These are phyloP conservation scores for Lunularia cruciata DNA, from an alignment of 225 moss, liverwort and hornwort genomes.

Conservation along the genomic window DNA sequence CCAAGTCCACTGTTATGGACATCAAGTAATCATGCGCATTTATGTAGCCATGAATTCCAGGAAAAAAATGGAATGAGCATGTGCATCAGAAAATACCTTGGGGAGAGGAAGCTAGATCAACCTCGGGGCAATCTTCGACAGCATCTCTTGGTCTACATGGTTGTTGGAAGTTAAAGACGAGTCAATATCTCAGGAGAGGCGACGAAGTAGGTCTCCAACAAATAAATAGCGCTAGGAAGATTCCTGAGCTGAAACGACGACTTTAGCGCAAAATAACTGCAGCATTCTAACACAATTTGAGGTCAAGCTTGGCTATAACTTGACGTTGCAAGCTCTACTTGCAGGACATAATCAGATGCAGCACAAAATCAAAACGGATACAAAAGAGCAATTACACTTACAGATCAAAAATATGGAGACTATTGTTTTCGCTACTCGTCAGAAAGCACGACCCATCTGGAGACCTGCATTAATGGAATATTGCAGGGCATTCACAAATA, in stretches of 20 bases:
- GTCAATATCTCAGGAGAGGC: background rate
- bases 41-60: too few relatives aligned
- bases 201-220: too few relatives aligned
- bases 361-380: background rate
- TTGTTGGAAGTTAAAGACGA: background rate
- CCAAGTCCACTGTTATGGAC: too few relatives aligned
- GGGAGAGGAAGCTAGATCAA: conserved; percentile 36
- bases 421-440: conserved; percentile 90
- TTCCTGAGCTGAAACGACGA: too few relatives aligned
- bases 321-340: background rate
- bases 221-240: too few relatives aligned
- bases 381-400: conserved; percentile 32
- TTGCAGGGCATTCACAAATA: background rate
- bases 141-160: conserved; percentile 70
- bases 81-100: conserved; percentile 48
- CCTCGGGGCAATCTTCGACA: conserved; percentile 50
- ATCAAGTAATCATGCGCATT: too few relatives aligned
- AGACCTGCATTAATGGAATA: conserved; percentile 54
- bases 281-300: background rate
- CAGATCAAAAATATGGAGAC: conserved; percentile 80
- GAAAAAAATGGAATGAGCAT: background rate
- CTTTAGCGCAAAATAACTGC: too few relatives aligned
- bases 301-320: background rate
- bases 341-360: background rate
- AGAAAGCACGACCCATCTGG: conserved; percentile 93